phyloP scores from a whole-genome alignment of 306 rosid species.

The Sophora flavescens region DNA sequence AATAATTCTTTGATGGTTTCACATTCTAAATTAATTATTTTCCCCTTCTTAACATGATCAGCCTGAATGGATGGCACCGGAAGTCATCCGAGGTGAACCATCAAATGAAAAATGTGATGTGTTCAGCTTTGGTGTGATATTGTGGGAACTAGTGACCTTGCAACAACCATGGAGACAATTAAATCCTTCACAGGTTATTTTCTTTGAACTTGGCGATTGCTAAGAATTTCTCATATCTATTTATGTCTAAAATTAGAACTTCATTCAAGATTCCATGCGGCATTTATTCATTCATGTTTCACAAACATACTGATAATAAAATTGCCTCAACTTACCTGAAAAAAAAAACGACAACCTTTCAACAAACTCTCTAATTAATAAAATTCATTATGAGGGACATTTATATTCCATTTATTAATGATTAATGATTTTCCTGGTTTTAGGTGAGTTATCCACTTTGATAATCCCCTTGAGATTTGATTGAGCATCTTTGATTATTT shows the following conservation, averaged over 20 bases:
- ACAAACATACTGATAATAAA: not conserved
- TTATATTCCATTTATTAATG: no score
- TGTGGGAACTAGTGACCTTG: slow-evolving; percentile 93
- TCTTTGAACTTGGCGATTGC: slow-evolving; percentile 25
- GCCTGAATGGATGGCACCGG: slow-evolving; percentile 99
- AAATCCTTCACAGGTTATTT: slow-evolving; percentile 86
- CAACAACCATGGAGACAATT: slow-evolving; percentile 88
- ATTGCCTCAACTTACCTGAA: not conserved
- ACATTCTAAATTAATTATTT: slow-evolving; percentile 38
- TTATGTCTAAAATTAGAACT: not conserved
- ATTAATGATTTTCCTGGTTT: no score
- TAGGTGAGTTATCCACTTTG: no score
- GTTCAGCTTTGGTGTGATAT: slow-evolving; percentile 93
- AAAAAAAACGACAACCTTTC: no score
- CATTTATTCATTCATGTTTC: not conserved
- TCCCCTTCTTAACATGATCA: slow-evolving; percentile 29
- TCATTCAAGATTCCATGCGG: not conserved
- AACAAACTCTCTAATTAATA: no score
- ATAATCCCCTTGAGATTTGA: no score
- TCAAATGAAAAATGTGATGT: slow-evolving; percentile 93
- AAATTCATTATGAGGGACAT: no score
- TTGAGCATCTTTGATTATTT: no score
- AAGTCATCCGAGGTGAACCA: slow-evolving; percentile 87
- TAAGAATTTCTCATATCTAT: not conserved
- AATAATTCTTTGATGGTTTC: slow-evolving; percentile 32